These are phyloP conservation scores for Pulveroboletus ravenelii DNA, from an alignment of 768 basidiomycete species.

Conservation along the genomic window DNA sequence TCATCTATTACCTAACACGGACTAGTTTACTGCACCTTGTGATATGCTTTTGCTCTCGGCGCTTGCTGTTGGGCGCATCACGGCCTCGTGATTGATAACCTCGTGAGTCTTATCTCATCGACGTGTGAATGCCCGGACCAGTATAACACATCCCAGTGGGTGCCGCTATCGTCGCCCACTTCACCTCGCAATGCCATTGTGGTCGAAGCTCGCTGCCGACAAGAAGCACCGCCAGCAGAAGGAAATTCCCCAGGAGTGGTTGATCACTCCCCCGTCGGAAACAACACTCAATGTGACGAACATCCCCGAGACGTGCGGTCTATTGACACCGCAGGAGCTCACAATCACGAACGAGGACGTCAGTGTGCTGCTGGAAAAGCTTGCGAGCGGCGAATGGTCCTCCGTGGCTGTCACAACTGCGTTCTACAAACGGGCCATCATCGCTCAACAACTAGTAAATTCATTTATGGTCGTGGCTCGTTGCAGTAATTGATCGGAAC, in stretches of 20 bases:
- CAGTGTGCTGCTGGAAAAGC: slow-evolving; percentile 44
- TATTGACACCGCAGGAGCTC: slow-evolving; percentile 53
- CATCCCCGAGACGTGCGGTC: slow-evolving; percentile 51
- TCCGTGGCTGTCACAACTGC: slow-evolving; percentile 66
- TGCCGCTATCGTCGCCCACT: background rate
- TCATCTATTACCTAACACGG: too few relatives aligned
- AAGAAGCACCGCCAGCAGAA: slow-evolving; percentile 51
- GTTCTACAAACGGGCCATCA: slow-evolving; percentile 70
- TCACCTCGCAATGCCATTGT: slow-evolving; percentile 25
- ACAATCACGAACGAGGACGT: slow-evolving; percentile 53
- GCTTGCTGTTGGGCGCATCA: too few relatives aligned
- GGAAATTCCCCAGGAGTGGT: slow-evolving; percentile 63
- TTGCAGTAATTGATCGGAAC: background rate
- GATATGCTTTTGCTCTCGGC: too few relatives aligned
- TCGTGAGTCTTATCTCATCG: too few relatives aligned
- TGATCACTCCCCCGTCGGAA: slow-evolving; percentile 45
- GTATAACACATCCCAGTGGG: too few relatives aligned
- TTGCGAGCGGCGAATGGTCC: slow-evolving; percentile 54
- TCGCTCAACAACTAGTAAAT: slow-evolving; percentile 74
- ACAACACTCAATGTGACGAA: slow-evolving; percentile 47
- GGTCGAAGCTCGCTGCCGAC: slow-evolving; percentile 50
- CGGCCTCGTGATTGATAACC: too few relatives aligned
- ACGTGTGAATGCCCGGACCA: too few relatives aligned
- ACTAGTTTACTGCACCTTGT: too few relatives aligned
- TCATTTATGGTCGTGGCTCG: background rate